Evolutionary conservation across 176 grass and related monocot genomes (phyloP), one percentile per base, ranked within the genome.

Genomic region (Rhynchospora pubera): DNA sequence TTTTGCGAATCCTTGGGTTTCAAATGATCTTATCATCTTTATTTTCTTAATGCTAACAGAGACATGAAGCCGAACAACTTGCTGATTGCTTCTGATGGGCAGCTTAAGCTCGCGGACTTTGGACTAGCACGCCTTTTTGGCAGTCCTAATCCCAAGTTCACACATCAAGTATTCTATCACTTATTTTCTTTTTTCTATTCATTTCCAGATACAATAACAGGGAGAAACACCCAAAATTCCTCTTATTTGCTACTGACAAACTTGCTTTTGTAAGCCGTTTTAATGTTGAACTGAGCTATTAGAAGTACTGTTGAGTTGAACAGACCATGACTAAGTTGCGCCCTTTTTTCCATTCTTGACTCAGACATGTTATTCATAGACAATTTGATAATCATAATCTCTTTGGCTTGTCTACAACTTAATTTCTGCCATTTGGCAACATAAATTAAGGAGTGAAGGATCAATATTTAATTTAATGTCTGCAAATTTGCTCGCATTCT

Each of bases 61-160:
- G 97, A 99, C 84, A 99, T 99, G 97, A 99, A 99, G 82, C 97
- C 97, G 13, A 99, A 99, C 88, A 99, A 99, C 89, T 86, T 99
- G 66, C 87, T 99, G 47, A 99, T 99, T 16, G 91, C 79, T 62
- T 66, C 91, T 87, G 89, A 95, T 87, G 97, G 97, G 43, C 87
- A 99, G 69, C 92, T 99, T 65, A 99, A 95, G 84, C 97, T 99
- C 88, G 97, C 64, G 9, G 97, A 99, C 78, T 99, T 99, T 84
- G 97, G 97, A 85, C 82, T 99, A 53, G 97, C 97, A 9, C 97
- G 97, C 44, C 87, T 94, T 82, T 99, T 93, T 63, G 97, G 97
- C 11, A 99, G 97, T 69, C 97, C 97, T 57, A 91, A 93, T 77
- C 89, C 92, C 47, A 99, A 93, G 60, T 91, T 91, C 79, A 99